Conservation (phyloP, 73 alveolate species). For the Breviolum minutum region DNA sequence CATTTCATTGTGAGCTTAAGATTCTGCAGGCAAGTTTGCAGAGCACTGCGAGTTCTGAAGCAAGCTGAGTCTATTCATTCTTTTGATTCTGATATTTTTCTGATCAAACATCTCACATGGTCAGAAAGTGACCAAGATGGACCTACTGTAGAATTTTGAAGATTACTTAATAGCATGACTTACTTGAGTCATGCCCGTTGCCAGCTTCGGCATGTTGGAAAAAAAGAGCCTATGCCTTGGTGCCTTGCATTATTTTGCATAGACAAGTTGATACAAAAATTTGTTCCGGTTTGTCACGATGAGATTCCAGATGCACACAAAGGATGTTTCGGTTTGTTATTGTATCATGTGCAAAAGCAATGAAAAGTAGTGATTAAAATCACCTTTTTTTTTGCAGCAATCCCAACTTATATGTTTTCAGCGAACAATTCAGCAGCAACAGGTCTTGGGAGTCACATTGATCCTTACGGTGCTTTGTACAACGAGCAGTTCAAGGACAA, state of each 20-base stretch:
- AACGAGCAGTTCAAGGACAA: constrained; percentile 40
- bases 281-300: no score
- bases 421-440: no score
- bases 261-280: no score
- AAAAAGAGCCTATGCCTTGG: no score
- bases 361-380: no score
- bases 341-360: no score
- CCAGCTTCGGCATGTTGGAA: background rate
- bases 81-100: no score
- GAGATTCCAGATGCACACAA: no score
- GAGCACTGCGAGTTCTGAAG: background rate
- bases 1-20: background rate
- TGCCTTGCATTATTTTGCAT: no score
- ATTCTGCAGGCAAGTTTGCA: background rate
- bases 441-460: constrained; percentile 41
- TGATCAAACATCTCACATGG: background rate
- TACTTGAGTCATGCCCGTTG: background rate
- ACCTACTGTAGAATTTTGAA: background rate
- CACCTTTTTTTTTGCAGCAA: no score
- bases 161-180: background rate
- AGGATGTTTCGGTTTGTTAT: no score
- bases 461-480: background rate
- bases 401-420: no score
- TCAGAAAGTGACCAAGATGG: background rate
- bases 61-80: background rate